Evolutionary conservation across 257 asterid species (phyloP).

Genomic region (Anisodus acutangulus): DNA sequence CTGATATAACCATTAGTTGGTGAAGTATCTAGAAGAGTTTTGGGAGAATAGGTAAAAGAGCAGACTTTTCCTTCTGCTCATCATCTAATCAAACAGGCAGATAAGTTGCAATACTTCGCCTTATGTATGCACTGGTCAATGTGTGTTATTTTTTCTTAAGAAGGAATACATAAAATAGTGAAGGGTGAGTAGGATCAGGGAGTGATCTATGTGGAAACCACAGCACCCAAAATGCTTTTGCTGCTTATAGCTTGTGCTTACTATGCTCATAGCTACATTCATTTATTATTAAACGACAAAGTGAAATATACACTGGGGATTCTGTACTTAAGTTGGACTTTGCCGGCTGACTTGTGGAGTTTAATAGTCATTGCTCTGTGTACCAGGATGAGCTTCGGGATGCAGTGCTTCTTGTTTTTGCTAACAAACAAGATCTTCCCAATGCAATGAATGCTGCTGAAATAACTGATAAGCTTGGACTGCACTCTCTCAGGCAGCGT

Average conservation of each 20-base stretch:
- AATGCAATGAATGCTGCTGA: constrained; percentile 28
- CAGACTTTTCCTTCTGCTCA: neutral
- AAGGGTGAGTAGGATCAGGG: constrained; percentile 2
- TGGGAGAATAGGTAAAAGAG: neutral
- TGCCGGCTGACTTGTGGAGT: neutral
- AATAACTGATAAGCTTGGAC: constrained; percentile 29
- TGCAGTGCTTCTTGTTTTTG: constrained; percentile 27
- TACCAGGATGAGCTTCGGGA: constrained; percentile 23
- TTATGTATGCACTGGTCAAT: neutral
- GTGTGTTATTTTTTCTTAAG: neutral
- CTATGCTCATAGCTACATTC: neutral
- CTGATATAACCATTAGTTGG: neutral
- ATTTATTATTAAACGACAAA: neutral
- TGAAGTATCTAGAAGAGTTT: neutral
- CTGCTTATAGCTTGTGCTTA: neutral
- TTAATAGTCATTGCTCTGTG: constrained; percentile 17
- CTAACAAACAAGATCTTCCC: constrained; percentile 30
- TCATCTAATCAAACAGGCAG: constrained; percentile 3
- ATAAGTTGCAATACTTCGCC: neutral
- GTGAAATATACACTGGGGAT: neutral
- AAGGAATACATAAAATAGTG: neutral
- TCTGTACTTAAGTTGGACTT: neutral
- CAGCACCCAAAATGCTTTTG: neutral
- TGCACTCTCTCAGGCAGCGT: constrained; percentile 28
- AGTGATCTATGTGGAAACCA: neutral